phyloP scores from a whole-genome alignment of 78 protist genomes.

The Monosiga brevicollis region DNA sequence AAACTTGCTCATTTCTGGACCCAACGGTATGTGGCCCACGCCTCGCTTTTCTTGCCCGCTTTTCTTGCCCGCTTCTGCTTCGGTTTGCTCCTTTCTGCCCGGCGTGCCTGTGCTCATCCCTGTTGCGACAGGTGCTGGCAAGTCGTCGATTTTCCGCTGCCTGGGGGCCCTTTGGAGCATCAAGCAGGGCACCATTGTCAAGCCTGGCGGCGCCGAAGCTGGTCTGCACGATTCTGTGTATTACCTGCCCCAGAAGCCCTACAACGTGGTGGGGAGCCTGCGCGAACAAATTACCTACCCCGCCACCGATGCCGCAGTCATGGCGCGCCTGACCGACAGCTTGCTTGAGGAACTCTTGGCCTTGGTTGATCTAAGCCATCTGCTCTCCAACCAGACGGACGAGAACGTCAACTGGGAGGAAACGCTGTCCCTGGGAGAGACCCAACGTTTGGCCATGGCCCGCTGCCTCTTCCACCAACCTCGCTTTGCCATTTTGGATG shows the following conservation, averaged over 20 bases:
- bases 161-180: slow-evolving; percentile 65
- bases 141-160: slow-evolving; percentile 53
- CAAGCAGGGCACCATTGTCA: neutral
- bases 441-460: slow-evolving; percentile 43
- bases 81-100: too few species aligned
- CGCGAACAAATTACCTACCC: slow-evolving; percentile 37
- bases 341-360: neutral
- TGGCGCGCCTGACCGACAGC: slow-evolving; percentile 12
- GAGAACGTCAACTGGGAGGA: slow-evolving; percentile 43
- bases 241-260: slow-evolving; percentile 34
- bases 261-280: slow-evolving; percentile 29
- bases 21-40: too few species aligned
- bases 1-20: slow-evolving; percentile 35
- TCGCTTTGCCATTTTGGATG: slow-evolving; percentile 58
- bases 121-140: slow-evolving; percentile 77
- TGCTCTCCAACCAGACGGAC: slow-evolving; percentile 3
- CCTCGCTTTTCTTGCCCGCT: too few species aligned
- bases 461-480: slow-evolving; percentile 58
- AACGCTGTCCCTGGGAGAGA: slow-evolving; percentile 59
- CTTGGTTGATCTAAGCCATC: neutral
- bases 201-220: neutral
- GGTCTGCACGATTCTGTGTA: neutral
- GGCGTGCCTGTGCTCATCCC: too few species aligned
- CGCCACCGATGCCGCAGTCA: neutral
- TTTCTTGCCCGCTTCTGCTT: too few species aligned